phyloP scores from a whole-genome alignment of 495 filamentous ascomycete genomes.

The Neurospora intermedia region DNA sequence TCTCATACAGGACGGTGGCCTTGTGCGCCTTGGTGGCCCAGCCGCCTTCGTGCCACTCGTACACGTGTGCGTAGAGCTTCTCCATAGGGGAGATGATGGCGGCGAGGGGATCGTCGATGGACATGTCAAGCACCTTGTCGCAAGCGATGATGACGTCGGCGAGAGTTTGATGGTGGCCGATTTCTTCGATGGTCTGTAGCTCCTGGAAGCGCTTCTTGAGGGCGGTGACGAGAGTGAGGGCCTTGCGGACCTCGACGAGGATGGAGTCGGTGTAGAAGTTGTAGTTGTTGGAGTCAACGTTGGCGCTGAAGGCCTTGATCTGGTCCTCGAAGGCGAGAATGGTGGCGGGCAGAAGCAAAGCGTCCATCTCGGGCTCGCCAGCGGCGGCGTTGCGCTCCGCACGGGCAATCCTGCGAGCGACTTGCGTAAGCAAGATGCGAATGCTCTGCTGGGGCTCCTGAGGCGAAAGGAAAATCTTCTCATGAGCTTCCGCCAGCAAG shows the following conservation, averaged over 20 bases:
- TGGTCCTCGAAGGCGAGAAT: slow-evolving; percentile 52
- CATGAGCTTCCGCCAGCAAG: slow-evolving; percentile 33
- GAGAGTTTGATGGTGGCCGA: slow-evolving; percentile 47
- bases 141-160: slow-evolving; percentile 65
- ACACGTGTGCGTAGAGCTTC: slow-evolving; percentile 65
- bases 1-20: slow-evolving; percentile 55
- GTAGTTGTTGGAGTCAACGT: slow-evolving; percentile 37
- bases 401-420: slow-evolving; percentile 24
- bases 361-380: slow-evolving; percentile 28
- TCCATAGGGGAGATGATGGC: slow-evolving; percentile 76
- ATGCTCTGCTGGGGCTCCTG: slow-evolving; percentile 26
- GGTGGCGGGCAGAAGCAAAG: slow-evolving; percentile 51
- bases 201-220: slow-evolving; percentile 59
- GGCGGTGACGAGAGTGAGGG: slow-evolving; percentile 53
- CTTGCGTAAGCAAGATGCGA: slow-evolving; percentile 22
- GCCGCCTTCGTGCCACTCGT: slow-evolving; percentile 78
- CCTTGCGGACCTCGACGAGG: slow-evolving; percentile 56
- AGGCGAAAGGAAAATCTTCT: slow-evolving; percentile 36
- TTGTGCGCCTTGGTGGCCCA: slow-evolving; percentile 75
- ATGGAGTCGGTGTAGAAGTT: slow-evolving; percentile 88
- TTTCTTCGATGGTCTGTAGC: slow-evolving; percentile 50
- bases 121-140: slow-evolving; percentile 59
- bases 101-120: slow-evolving; percentile 75
- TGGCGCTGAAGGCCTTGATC: slow-evolving; percentile 40
- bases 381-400: slow-evolving; percentile 14